phyloP scores from a whole-genome alignment of 257 asterid genomes.

The Forsythia viridissima region DNA sequence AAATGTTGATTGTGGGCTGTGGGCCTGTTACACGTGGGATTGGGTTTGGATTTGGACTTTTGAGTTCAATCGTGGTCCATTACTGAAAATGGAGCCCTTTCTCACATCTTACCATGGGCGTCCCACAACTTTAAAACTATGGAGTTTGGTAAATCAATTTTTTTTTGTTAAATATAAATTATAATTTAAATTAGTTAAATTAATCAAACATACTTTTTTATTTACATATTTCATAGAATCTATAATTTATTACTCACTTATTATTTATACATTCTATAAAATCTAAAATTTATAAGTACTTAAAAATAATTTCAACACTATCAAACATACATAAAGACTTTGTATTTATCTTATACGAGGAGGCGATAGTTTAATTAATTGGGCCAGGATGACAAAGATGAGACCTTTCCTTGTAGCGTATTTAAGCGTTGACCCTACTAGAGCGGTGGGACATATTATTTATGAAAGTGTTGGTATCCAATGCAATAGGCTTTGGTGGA shows the following conservation, averaged over 20 bases:
- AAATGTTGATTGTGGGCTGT: slow-evolving; percentile 32
- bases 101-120: background rate
- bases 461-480: background rate
- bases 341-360: background rate
- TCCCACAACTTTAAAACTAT: slow-evolving; percentile 8
- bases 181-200: too few relatives aligned
- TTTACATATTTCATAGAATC: too few relatives aligned
- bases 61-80: slow-evolving; percentile 30
- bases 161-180: too few relatives aligned
- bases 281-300: too few relatives aligned
- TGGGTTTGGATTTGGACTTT: slow-evolving; percentile 29
- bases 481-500: too few relatives aligned
- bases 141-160: background rate
- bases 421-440: background rate
- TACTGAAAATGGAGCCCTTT: slow-evolving; percentile 18
- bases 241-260: too few relatives aligned
- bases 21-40: slow-evolving; percentile 61
- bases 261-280: too few relatives aligned
- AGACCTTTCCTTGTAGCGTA: background rate
- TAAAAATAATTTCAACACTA: too few relatives aligned
- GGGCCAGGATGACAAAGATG: background rate
- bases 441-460: background rate
- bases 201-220: too few relatives aligned
- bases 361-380: background rate
- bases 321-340: background rate